Evolutionary conservation across 2,329 filamentous ascomycete species (phyloP), one percentile per base, ranked within the genome.

Genomic region (Xylariales sp.): DNA sequence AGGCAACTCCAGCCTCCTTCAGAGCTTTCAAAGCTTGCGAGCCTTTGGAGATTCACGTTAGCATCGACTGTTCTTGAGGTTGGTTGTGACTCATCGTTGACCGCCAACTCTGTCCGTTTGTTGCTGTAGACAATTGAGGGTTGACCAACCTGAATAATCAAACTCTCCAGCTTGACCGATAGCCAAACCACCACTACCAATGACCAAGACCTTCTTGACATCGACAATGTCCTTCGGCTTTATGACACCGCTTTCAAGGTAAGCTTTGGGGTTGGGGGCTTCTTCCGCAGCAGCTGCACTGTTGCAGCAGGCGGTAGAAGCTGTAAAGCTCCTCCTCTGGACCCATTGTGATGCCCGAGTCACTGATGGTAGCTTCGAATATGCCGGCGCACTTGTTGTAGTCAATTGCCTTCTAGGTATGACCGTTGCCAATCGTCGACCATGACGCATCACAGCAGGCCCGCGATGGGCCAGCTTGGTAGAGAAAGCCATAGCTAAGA

Each of bases 111-210:
- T 19, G 18, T 19, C 12, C 20, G 10, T 31, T 40, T 18, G 14
- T 16, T 12, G 35, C 32, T 44, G 31, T 46, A 38, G 36, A 40
- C 24, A 31, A 16, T n/a, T 11, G 6, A 22, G 27, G 28, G 42
- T 34, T 51, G 49, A 75, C 82, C 52, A 74, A 95, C 89, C 91
- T 65, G 93, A 97, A 68, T 97, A 97, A 70, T 97, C 91, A 58
- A 97, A 97, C 72, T 97, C 91, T 71, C 91, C 91, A 51, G 91
- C 91, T 70, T 97, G 91, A 50, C 91, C 91, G 78, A 97, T 97
- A 63, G 88, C 88, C 54, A 97, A 77, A 66, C 91, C 91, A 71
- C 91, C 91, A 69, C 84, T 90, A 45, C 91, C 91, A 71, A 97
- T 95, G 54, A 97, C 90, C 48, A 97, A 73, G 39, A 97, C 91